Evolutionary conservation across 2,329 filamentous ascomycete genomes (phyloP).

Genomic region (Penicillium sp.): DNA sequence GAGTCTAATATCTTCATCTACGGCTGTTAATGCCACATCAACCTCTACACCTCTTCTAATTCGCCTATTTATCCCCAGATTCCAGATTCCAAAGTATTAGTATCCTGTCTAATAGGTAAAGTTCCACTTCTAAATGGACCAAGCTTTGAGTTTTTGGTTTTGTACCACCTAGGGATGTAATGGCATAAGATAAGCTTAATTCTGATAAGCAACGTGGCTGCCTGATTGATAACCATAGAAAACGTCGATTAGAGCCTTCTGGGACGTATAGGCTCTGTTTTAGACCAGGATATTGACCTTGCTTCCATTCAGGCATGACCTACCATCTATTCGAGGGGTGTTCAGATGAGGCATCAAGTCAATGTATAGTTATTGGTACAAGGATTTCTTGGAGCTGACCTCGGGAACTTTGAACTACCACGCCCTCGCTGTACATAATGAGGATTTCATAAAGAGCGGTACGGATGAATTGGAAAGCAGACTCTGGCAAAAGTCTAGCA

Average conservation of each 20-base stretch:
- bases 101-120: background rate
- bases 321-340: background rate
- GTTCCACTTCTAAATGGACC: background rate
- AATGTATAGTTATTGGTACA: background rate
- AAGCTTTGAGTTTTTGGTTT: background rate
- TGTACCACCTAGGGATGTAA: background rate
- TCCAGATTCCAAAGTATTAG: background rate
- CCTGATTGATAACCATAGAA: background rate
- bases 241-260: background rate
- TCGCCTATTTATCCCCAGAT: background rate
- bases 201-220: background rate
- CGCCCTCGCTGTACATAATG: background rate
- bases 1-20: background rate
- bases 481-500: background rate
- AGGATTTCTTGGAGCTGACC: background rate
- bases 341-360: background rate
- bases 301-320: background rate
- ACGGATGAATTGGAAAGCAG: background rate
- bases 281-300: background rate
- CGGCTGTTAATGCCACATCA: background rate
- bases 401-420: background rate
- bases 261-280: background rate
- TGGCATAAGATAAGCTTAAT: slow-evolving; percentile 6
- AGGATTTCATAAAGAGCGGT: too few species aligned
- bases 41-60: background rate